Conservation (phyloP, 768 basidiomycete species). For the Panaeolus cyanescens region DNA sequence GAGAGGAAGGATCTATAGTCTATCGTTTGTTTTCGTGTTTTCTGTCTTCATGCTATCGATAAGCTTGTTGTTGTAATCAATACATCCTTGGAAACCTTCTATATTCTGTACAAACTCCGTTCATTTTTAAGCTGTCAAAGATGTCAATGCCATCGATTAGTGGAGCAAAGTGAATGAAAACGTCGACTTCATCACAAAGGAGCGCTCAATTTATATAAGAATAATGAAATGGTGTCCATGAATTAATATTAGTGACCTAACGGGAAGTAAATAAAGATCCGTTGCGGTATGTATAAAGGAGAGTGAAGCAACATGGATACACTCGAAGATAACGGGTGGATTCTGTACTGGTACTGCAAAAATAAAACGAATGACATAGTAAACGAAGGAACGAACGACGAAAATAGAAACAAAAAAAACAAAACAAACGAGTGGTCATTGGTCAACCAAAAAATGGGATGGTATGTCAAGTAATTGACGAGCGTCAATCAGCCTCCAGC, state of each 20-base stretch:
- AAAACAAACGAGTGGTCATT: background rate
- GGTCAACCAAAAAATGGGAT: background rate
- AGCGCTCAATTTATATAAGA: no score
- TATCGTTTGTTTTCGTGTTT: background rate
- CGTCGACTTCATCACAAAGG: no score
- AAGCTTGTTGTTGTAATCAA: background rate
- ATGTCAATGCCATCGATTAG: no score
- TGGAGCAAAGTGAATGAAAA: no score
- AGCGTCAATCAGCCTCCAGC: background rate
- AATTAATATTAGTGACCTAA: background rate
- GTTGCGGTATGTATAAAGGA: conserved; percentile 1
- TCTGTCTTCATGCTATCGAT: background rate
- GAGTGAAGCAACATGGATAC: conserved; percentile 2
- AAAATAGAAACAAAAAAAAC: background rate
- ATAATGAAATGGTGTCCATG: background rate
- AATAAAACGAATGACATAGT: background rate
- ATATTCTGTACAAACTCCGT: background rate
- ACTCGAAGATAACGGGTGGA: background rate
- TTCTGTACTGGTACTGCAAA: background rate
- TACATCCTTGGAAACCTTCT: background rate
- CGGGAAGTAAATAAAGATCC: background rate
- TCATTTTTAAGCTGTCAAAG: no score
- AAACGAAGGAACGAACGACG: background rate
- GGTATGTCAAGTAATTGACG: background rate
- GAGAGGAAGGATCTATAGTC: background rate